Evolutionary conservation across 2,329 filamentous ascomycete species (phyloP).

Genomic region (Fusarium virguliforme): DNA sequence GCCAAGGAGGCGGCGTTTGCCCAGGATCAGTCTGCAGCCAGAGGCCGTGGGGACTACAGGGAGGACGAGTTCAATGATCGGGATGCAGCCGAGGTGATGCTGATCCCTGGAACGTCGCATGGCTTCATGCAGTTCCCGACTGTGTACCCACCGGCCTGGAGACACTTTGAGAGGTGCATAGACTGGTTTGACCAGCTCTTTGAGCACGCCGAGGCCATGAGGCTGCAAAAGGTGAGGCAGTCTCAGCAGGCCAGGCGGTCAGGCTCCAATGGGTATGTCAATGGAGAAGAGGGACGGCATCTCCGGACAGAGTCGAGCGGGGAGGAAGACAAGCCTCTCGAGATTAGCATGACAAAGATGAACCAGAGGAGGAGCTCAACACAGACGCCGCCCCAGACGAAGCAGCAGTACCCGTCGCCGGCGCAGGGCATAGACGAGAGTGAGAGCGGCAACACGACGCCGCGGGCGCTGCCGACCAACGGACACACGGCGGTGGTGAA

Average conservation of each 20-base stretch:
- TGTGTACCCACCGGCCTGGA: conserved; percentile 92
- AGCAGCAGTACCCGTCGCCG: conserved; percentile 27
- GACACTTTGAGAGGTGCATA: conserved; percentile 84
- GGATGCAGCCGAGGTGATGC: conserved; percentile 76
- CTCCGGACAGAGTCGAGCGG: conserved; percentile 74
- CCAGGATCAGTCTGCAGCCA: conserved; percentile 32
- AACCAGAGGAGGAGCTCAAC: conserved; percentile 56
- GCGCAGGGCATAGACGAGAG: conserved; percentile 35
- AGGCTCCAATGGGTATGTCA: conserved; percentile 33
- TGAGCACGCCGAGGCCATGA: conserved; percentile 63
- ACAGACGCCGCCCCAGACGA: conserved; percentile 29
- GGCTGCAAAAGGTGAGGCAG: conserved; percentile 49
- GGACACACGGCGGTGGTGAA: conserved; percentile 34
- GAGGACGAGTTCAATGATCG: conserved; percentile 60
- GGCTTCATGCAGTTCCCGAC: conserved; percentile 94
- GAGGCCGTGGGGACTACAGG: conserved; percentile 24
- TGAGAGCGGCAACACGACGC: conserved; percentile 42
- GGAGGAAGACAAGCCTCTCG: conserved; percentile 85
- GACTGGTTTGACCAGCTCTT: conserved; percentile 89
- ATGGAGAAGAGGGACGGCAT: conserved; percentile 50
- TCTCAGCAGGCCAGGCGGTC: conserved; percentile 21
- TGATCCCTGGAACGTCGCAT: conserved; percentile 92
- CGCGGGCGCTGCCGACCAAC: conserved; percentile 29
- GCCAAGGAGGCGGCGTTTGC: conserved; percentile 73
- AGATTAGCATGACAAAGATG: conserved; percentile 79